Conservation (phyloP, 306 rosid genomes). For the Hippophae rhamnoides region DNA sequence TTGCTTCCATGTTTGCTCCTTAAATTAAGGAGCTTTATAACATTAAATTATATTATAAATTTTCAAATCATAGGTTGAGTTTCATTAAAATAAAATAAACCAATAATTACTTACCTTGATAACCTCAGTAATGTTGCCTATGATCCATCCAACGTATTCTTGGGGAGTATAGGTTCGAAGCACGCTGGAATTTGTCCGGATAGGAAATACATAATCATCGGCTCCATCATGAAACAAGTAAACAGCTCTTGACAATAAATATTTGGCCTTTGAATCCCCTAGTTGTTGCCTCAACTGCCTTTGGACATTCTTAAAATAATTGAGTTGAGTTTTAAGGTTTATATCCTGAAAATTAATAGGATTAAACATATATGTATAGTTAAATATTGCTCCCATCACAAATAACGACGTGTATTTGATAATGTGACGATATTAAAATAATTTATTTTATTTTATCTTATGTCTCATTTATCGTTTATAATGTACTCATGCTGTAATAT, state of each 20-base stretch:
- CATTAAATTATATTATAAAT: too few species aligned
- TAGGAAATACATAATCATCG: slow-evolving; percentile 26
- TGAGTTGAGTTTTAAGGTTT: slow-evolving; percentile 23
- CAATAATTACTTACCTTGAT: slow-evolving; percentile 14
- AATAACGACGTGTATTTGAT: too few species aligned
- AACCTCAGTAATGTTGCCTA: slow-evolving; percentile 21
- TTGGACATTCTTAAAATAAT: slow-evolving; percentile 21
- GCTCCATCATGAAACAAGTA: slow-evolving; percentile 23
- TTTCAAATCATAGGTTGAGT: not conserved
- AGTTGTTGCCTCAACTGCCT: slow-evolving; percentile 16
- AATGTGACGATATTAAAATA: too few species aligned
- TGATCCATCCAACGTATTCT: slow-evolving; percentile 22
- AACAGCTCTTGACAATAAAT: slow-evolving; percentile 16
- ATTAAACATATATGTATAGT: not conserved
- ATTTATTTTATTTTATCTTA: too few species aligned
- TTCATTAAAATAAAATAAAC: too few species aligned
- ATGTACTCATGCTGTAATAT: too few species aligned
- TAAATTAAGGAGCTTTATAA: too few species aligned
- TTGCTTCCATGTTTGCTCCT: too few species aligned
- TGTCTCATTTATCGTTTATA: too few species aligned
- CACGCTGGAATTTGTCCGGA: slow-evolving; percentile 13
- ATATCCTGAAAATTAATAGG: slow-evolving; percentile 13
- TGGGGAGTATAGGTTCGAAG: slow-evolving; percentile 9
- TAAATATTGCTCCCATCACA: too few species aligned
- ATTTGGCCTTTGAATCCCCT: slow-evolving; percentile 20